Conservation (phyloP, 1,139 yeast species). For the Pichia sp. region DNA sequence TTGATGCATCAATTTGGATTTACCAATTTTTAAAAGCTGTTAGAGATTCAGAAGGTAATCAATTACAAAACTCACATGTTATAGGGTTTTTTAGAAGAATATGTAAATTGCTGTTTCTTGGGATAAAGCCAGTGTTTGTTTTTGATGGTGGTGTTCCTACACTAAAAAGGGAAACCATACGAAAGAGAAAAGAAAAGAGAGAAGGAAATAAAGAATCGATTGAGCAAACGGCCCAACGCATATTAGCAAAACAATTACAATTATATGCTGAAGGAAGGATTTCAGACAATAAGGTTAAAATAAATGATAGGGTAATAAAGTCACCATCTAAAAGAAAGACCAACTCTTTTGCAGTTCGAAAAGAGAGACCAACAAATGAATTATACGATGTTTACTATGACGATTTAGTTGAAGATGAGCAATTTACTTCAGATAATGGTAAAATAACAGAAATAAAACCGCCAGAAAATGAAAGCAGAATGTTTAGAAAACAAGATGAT, state of each 20-base stretch:
- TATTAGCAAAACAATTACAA: conserved; percentile 76
- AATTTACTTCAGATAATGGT: neutral
- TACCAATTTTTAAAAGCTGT: conserved; percentile 95
- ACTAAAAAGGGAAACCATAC: conserved; percentile 70
- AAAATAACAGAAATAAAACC: conserved; percentile 14
- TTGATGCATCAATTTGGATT: conserved; percentile 98
- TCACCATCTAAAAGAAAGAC: neutral
- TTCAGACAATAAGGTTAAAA: conserved; percentile 8
- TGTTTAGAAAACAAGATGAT: conserved; percentile 55
- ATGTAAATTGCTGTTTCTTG: conserved; percentile 82
- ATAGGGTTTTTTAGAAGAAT: conserved; percentile 92
- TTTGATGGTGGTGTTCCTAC: conserved; percentile 97
- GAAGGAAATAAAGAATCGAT: conserved; percentile 71
- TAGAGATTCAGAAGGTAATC: conserved; percentile 76
- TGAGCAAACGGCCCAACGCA: conserved; percentile 66
- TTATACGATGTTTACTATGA: conserved; percentile 26
- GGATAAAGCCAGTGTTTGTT: conserved; percentile 87
- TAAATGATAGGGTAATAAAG: neutral
- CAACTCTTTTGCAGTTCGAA: conserved; percentile 4
- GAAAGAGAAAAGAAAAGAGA: conserved; percentile 61
- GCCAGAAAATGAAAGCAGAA: conserved; percentile 19
- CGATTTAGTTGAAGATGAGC: conserved; percentile 22
- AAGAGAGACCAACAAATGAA: conserved; percentile 7
- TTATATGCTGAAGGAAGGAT: conserved; percentile 37
- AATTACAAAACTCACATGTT: conserved; percentile 73